Base-by-base conservation (phyloP, 2,329 filamentous ascomycete species). In the Hypoxylon sp. region DNA sequence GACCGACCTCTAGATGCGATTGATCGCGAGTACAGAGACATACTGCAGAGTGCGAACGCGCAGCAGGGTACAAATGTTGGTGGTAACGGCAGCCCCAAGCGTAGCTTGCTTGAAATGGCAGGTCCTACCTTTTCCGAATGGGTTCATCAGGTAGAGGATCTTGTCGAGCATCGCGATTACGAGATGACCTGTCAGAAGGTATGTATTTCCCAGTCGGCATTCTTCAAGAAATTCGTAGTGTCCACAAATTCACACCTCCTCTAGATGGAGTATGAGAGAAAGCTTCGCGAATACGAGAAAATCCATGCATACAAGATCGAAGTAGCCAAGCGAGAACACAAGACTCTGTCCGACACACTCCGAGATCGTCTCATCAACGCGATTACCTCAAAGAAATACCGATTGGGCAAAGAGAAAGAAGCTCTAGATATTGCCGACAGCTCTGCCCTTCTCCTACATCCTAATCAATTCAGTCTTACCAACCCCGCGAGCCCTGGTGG, bases 91-190 rank as follows among this genome's bases (percentile, higher is more conserved):
- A 76, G 76, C 19, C 76, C 76, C n/a, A 83, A 83, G 25, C 80
- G 87, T 80, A 86, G 87, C 75, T 80, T 92, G 76, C 77, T 93
- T 25, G 86, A 91, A 58, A 91, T 92, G 82, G 93, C 93, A 34
- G 96, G 96, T 1, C 93, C 90, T 75, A 89, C 91, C 76, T 98
- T 97, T 79, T 87, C 91, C 65, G 90, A 93, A 72, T 98, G 97
- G 82, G 89, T 96, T 19, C 89, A 93, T 72, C 90, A 95, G 68
- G 88, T 98, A 59, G 97, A 98, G 77, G 91, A 97, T 79, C 87
- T 93, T 6, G 90, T 97, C 72, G 94, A 98, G 80, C 88, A 93
- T 75, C 89, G 93, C 73, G 96, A 99, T 82, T 90, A 92, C 70
- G 90, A 94, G 74, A 82, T 98, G 76, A 90, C 92, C 5, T 88